Evolutionary conservation across 2,329 filamentous ascomycete genomes (phyloP).

Genomic region (Stagonosporopsis rhizophila): DNA sequence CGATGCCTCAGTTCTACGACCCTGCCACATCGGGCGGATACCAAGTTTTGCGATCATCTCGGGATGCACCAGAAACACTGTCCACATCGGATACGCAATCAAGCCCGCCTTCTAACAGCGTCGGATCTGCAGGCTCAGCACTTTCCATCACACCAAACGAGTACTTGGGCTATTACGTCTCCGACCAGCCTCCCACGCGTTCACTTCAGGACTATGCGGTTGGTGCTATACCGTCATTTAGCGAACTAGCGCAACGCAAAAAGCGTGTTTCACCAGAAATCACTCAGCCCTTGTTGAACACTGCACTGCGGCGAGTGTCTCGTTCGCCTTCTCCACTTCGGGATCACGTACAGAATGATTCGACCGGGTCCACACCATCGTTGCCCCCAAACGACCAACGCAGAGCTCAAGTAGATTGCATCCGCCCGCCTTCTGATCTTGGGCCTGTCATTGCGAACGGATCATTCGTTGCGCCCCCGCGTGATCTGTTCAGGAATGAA

Average conservation of each 20-base stretch:
- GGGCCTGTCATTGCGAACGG: constrained; percentile 52
- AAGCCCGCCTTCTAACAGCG: constrained; percentile 29
- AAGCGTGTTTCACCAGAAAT: constrained; percentile 54
- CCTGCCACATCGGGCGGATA: constrained; percentile 41
- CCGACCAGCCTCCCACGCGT: constrained; percentile 51
- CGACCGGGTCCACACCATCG: constrained; percentile 34
- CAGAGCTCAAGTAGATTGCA: constrained; percentile 39
- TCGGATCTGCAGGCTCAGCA: constrained; percentile 28
- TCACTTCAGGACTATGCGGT: constrained; percentile 50
- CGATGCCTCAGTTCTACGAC: constrained; percentile 45
- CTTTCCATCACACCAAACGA: constrained; percentile 56
- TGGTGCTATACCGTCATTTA: constrained; percentile 47
- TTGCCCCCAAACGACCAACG: constrained; percentile 25
- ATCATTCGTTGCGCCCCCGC: constrained; percentile 44
- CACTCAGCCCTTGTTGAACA: constrained; percentile 48
- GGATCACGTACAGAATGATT: constrained; percentile 52
- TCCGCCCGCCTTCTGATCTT: constrained; percentile 36
- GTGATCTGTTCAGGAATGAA: constrained; percentile 36
- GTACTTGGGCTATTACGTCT: constrained; percentile 59
- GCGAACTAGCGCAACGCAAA: constrained; percentile 51
- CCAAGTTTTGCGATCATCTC: constrained; percentile 44
- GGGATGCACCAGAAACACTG: constrained; percentile 34
- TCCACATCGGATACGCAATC: constrained; percentile 29
- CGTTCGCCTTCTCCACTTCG: constrained; percentile 58
- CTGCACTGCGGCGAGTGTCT: constrained; percentile 46